Evolutionary conservation across 352 stramenopile species (phyloP), one percentile per base, ranked within the genome.

Genomic region (Globisporangium nodosum): DNA sequence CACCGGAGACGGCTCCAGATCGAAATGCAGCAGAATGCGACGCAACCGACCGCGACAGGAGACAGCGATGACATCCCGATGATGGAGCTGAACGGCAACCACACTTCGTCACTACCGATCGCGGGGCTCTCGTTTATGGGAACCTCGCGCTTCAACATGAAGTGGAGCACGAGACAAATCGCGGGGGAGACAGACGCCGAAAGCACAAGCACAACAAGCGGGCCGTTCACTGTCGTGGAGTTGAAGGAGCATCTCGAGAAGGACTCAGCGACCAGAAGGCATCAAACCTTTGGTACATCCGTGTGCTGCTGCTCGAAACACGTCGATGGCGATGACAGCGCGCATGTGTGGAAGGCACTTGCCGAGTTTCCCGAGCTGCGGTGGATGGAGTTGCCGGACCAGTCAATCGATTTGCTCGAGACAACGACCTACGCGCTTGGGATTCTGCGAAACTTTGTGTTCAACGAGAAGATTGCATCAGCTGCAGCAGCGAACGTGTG

Each of bases 321-420:
- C 33, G 62, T 71, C 3, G 54, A 73, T n/a, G 54, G 67, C 27
- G 61, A 66, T n/a, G 54, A 49, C 11, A 46, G 64, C 31, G 65
- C 71, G 16, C 81, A 93, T 46, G 57, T 56, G 39, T 93, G 83
- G 83, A 79, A 76, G 20, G 68, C 65, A 1, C 74, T 93, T 27
- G 71, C 79, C 54, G 63, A 88, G 55, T 74, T 78, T 18, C 81
- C 83, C 11, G 81, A 93, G 55, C 53, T 93, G n/a, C 78, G 83
- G 8, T 93, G 83, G 83, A 85, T 91, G 69, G 81, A 93, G 53
- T 30, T 93, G 20, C 80, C 81, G 1, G 76, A 88, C 21, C 71
- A 89, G 46, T 68, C 79, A 3, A 70, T 90, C 39, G 69, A 88
- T 40, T 57, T 78, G 15, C 65, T 58, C 2, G 57, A 52, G 9